phyloP scores from a whole-genome alignment of 306 rosid genomes.

The Oxytropis ochrocephala region DNA sequence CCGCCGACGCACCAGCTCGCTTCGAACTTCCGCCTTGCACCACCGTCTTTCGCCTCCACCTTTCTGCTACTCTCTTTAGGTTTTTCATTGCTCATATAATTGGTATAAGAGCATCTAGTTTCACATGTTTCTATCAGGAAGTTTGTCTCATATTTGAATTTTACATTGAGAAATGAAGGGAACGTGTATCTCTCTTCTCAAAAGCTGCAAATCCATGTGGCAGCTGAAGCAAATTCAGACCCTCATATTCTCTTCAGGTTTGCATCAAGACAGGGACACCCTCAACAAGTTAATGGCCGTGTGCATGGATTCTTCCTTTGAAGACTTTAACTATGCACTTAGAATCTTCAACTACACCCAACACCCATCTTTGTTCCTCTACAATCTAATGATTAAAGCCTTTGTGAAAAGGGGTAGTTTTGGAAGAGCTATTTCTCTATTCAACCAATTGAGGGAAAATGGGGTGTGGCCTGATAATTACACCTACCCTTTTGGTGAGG shows the following conservation, averaged over 20 bases:
- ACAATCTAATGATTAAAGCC: conserved; percentile 51
- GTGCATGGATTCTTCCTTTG: conserved; percentile 35
- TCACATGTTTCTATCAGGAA: too few species aligned
- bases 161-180: too few species aligned
- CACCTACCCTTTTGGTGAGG: conserved; percentile 59
- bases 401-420: conserved; percentile 35
- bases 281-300: conserved; percentile 48
- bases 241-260: conserved; percentile 38
- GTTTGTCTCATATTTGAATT: too few species aligned
- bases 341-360: conserved; percentile 33
- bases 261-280: conserved; percentile 47
- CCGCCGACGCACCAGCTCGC: too few species aligned
- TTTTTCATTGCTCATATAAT: too few species aligned
- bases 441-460: conserved; percentile 34
- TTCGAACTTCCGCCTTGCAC: too few species aligned
- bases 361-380: conserved; percentile 43
- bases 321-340: conserved; percentile 40
- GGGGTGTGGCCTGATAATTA: conserved; percentile 59
- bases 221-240: conserved; percentile 62
- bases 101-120: too few species aligned
- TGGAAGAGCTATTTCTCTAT: conserved; percentile 34
- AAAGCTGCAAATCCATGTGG: conserved; percentile 42
- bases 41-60: too few species aligned
- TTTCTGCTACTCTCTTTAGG: too few species aligned
- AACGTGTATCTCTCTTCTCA: conserved; percentile 38